Evolutionary conservation across 75 land plant species (phyloP), one percentile per base, ranked within the genome.

Genomic region (Chamaecyparis obtusa): DNA sequence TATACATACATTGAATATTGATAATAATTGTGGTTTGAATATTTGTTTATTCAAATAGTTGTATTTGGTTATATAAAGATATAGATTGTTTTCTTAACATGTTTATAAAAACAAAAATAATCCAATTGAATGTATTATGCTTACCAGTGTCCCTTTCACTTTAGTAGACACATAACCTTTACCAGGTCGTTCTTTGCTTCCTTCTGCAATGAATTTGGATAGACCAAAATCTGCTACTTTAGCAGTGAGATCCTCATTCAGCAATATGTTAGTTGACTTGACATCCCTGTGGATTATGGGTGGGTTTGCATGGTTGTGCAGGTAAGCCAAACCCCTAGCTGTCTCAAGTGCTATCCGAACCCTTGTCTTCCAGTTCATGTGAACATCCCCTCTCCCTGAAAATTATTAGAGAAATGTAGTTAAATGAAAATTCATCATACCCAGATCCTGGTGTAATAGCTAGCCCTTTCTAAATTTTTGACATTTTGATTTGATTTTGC

Each of bases 211-310:
- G 33, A 89, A 39, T 83, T 89, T 84, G 15, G 91, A 87, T 5
- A 89, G 88, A 16, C 91, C 88, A 27, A 89, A 77, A 48, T 89
- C 86, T 36, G 91, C 88, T 27, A 91, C 90, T 71, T 91, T 91
- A 57, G 91, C 87, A 43, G 85, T 85, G 83, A 91, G 49, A 19
- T 84, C 85, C 55, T 81, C 76, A 69, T 91, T 88, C 15, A 91
- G 84, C 21, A 91, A 64, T 57, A 91, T 91, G 84, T 87, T 91
- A 44, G 67, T 67, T 3, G 92, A 87, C 37, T 89, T 91, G 82
- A 91, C 85, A 33, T 91, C 91, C 21, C 86, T 32, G 75, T 91
- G 92, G 74, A 91, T 90, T 21, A 91, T 78, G 9, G 86, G 92
- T n/a, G 91, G 90, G 64, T 87, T 89, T 32, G 85, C 90, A 39